Evolutionary conservation across 192 early-diverging fungal species (phyloP).

Genomic region (Kappamyces sp.): DNA sequence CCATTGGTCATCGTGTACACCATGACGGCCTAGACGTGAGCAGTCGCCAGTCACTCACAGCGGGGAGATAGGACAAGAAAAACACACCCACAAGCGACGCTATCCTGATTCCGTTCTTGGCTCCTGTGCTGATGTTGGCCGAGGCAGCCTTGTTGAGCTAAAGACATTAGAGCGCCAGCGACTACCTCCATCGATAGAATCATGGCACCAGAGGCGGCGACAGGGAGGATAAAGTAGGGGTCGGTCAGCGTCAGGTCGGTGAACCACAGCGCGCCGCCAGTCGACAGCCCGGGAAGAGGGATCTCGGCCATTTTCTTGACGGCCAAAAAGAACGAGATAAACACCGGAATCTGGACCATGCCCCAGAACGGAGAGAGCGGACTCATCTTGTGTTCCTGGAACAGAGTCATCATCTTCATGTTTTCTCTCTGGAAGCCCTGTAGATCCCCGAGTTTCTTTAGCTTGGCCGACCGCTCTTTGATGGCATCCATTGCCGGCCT

Average conservation of each 20-base stretch:
- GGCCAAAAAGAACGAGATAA: constrained; percentile 80
- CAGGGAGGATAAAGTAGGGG: constrained; percentile 76
- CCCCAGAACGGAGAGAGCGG: constrained; percentile 62
- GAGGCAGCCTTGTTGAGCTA: constrained; percentile 2
- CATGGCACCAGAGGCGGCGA: constrained; percentile 62
- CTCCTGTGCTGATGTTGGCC: neutral
- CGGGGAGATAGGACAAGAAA: constrained; percentile 28
- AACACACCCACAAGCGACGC: constrained; percentile 19
- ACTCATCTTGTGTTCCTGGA: constrained; percentile 56
- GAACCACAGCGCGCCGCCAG: constrained; percentile 79
- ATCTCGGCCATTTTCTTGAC: constrained; percentile 72
- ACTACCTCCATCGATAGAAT: constrained; percentile 58
- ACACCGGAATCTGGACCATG: constrained; percentile 70
- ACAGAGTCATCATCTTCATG: constrained; percentile 41
- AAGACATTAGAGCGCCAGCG: constrained; percentile 4
- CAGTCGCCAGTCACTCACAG: constrained; percentile 21
- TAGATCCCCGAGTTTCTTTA: constrained; percentile 54
- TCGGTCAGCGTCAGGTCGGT: constrained; percentile 75
- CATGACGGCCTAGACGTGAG: constrained; percentile 60
- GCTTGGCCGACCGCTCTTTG: constrained; percentile 56
- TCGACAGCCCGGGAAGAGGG: constrained; percentile 73
- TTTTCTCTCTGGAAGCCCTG: constrained; percentile 47
- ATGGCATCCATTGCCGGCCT: constrained; percentile 66
- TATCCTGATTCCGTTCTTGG: constrained; percentile 28
- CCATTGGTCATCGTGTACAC: constrained; percentile 82